These are phyloP conservation scores for Sporisorium sorghi DNA, from an alignment of 1,284 basidiomycete genomes.

Conservation along the genomic window DNA sequence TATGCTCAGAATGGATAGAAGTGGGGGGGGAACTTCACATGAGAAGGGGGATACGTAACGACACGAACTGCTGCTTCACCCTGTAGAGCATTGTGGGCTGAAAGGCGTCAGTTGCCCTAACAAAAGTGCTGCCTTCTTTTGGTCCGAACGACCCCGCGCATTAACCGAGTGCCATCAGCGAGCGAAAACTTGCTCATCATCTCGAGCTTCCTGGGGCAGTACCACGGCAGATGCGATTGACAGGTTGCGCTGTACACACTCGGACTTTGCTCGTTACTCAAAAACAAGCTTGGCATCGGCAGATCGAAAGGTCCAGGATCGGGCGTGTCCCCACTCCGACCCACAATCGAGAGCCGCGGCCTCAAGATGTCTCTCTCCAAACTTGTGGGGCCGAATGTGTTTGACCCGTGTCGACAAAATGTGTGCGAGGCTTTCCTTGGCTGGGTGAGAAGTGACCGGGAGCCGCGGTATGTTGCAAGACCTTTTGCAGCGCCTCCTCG, in stretches of 20 bases:
- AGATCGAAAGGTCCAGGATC: neutral
- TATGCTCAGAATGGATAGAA: neutral
- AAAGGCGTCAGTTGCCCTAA: neutral
- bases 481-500: too few species aligned
- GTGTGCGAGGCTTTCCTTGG: neutral
- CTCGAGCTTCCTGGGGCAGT: neutral
- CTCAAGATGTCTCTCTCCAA: too few species aligned
- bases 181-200: neutral
- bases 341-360: conserved; percentile 1
- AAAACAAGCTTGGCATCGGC: neutral
- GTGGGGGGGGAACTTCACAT: neutral
- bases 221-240: neutral
- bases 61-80: neutral
- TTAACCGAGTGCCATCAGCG: neutral
- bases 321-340: neutral
- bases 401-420: neutral
- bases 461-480: conserved; percentile 1
- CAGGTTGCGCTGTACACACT: neutral
- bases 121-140: neutral
- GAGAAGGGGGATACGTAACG: neutral
- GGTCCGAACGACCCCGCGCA: neutral
- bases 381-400: neutral
- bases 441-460: neutral
- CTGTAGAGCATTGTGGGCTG: neutral
- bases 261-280: neutral